A percentile compares a stretch with the other conserved stretches of the same genome.
phyloP scores from a whole-genome alignment of 306 rosid species.

The Mimosa pudica region DNA sequence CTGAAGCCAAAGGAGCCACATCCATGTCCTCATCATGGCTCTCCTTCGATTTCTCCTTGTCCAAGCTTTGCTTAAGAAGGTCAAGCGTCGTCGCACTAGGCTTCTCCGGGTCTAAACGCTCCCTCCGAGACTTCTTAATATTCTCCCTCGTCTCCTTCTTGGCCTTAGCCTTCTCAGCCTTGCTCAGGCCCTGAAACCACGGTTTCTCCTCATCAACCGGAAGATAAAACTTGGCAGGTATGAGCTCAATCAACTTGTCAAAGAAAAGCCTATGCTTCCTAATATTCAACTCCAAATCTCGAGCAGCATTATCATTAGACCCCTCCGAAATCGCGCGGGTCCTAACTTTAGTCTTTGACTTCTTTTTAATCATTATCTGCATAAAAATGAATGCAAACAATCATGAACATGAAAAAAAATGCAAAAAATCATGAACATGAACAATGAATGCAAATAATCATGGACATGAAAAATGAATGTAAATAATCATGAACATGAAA shows the following conservation, averaged over 20 bases:
- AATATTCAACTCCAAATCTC: background rate
- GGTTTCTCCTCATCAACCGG: constrained; percentile 10
- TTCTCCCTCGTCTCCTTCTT: background rate
- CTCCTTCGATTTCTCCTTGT: background rate
- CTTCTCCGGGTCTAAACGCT: constrained; percentile 8
- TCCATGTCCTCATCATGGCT: background rate
- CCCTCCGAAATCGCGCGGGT: no score
- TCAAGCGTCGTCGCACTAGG: background rate
- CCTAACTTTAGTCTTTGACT: background rate
- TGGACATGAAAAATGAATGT: background rate
- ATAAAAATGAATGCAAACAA: background rate
- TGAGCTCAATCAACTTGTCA: constrained; percentile 7
- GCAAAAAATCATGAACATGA: no score
- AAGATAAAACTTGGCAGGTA: background rate
- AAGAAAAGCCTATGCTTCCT: constrained; percentile 2
- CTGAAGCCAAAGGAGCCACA: background rate
- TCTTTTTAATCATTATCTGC: constrained; percentile 7
- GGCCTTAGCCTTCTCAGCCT: background rate
- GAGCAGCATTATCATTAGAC: background rate
- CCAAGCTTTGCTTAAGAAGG: constrained; percentile 10
- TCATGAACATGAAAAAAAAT: background rate
- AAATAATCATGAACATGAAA: background rate
- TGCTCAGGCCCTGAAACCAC: constrained; percentile 1
- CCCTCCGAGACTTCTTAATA: background rate
- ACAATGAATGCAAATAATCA: background rate